phyloP scores from a whole-genome alignment of 208 protist species.

The Acanthamoeba sp. region DNA sequence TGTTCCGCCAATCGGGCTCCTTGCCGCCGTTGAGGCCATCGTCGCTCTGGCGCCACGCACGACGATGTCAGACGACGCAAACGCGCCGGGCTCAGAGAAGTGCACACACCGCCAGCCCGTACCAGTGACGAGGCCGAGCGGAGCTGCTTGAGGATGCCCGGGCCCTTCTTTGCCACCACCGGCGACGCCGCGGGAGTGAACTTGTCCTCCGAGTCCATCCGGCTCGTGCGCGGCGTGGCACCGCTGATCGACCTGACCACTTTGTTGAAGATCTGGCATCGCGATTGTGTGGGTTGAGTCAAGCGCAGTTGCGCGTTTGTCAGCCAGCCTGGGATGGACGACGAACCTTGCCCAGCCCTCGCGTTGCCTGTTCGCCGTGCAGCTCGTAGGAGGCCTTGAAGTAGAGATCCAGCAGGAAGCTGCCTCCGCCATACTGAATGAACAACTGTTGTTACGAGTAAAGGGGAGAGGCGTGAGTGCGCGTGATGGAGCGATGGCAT shows the following conservation, averaged over 20 bases:
- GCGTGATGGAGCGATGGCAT: neutral
- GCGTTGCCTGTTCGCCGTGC: neutral
- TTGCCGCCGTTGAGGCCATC: neutral
- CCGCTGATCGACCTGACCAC: neutral
- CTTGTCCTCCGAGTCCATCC: neutral
- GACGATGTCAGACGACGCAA: neutral
- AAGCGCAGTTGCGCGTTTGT: too few relatives aligned
- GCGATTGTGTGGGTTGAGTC: too few relatives aligned
- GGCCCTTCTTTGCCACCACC: neutral
- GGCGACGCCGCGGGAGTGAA: neutral
- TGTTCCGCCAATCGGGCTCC: neutral
- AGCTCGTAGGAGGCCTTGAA: slow-evolving; percentile 62
- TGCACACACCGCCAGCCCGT: neutral
- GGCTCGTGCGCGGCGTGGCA: neutral
- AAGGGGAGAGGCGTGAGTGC: neutral
- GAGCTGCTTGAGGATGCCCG: slow-evolving; percentile 26
- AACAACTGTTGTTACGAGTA: neutral
- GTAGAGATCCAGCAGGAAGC: slow-evolving; percentile 43
- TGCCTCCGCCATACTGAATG: neutral
- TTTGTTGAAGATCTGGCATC: neutral
- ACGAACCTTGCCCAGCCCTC: neutral
- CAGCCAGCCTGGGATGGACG: too few relatives aligned
- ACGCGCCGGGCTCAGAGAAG: neutral
- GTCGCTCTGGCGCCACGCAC: neutral
- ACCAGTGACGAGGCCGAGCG: neutral